Evolutionary conservation across 768 basidiomycete species (phyloP), one percentile per base, ranked within the genome.

Genomic region (Boletus subparvulus): DNA sequence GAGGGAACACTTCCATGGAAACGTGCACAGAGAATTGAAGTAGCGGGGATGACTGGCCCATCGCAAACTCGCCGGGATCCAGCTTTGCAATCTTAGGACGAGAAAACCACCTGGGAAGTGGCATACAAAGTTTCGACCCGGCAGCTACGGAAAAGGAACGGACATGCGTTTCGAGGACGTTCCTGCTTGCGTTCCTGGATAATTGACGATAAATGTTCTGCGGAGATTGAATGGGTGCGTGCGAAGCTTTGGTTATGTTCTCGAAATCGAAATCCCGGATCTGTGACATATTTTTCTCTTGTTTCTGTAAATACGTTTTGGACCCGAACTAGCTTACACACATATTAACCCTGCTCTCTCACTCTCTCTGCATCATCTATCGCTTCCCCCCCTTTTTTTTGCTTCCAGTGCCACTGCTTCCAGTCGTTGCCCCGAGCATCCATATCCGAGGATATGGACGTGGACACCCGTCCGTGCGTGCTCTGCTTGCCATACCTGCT

Each of bases 221-320:
- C 70, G 72, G 70, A 68, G 70, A 65, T 72, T 68, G 65, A 73
- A 73, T 57, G 39, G 60, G 58, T 54, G 55, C 67, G 70, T 71
- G 70, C 55, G 70, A 71, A 42, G 60, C 71, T 70, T 70, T 73
- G 57, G 70, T 73, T 71, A 73, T 71, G 72, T 71, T 71, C 70
- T 71, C 68, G 69, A 71, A 73, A 65, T 73, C 69, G 69, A 71
- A 73, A 65, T 73, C 69, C 72, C 70, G 65, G 63, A 73, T 72
- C 72, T 72, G 70, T 73, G 70, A 72, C 72, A 72, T 72, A 72
- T 73, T 73, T 71, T 73, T 67, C 68, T 68, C 66, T 73, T 64
- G 67, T 67, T 68, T 71, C 71, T 73, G 72, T 73, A 71, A 71
- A 73, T 73, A 69, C 71, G 67, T 60, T 70, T 72, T 71, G 69